Percentiles rank a stretch among this genome's conserved stretches.
Evolutionary conservation across 805 yeast species (phyloP).

Genomic region (Ogataea sp.): DNA sequence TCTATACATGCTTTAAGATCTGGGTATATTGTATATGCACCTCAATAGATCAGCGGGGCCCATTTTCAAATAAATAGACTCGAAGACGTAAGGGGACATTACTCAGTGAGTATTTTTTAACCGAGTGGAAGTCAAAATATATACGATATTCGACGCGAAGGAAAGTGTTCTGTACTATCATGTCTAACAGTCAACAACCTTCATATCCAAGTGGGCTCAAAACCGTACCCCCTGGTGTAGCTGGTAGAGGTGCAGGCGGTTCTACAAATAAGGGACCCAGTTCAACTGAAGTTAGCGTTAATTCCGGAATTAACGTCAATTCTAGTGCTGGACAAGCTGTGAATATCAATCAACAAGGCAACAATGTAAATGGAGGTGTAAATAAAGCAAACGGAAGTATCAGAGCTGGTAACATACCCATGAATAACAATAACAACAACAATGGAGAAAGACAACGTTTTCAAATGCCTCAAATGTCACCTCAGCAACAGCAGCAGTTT

Average conservation of each 20-base stretch:
- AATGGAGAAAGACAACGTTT: not conserved
- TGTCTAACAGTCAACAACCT: not conserved
- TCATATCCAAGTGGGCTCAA: not conserved
- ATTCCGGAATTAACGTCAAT: not conserved
- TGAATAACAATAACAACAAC: not conserved
- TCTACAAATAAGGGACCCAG: not conserved
- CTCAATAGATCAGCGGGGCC: no score
- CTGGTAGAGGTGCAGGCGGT: not conserved
- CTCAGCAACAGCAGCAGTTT: slow-evolving; percentile 3
- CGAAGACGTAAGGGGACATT: no score
- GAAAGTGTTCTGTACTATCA: not conserved
- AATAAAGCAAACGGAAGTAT: not conserved
- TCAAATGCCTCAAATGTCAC: not conserved
- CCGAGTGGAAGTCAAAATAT: no score
- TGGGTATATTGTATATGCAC: no score
- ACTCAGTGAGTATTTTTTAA: no score
- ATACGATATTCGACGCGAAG: no score
- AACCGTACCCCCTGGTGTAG: not conserved
- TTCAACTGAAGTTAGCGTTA: not conserved
- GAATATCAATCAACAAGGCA: no score
- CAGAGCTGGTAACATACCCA: no score
- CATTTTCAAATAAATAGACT: no score
- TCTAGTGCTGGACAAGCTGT: no score
- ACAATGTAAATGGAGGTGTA: not conserved
- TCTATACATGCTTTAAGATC: no score